Evolutionary conservation across 2,329 filamentous ascomycete genomes (phyloP).

Genomic region (Curvularia verruculosa): DNA sequence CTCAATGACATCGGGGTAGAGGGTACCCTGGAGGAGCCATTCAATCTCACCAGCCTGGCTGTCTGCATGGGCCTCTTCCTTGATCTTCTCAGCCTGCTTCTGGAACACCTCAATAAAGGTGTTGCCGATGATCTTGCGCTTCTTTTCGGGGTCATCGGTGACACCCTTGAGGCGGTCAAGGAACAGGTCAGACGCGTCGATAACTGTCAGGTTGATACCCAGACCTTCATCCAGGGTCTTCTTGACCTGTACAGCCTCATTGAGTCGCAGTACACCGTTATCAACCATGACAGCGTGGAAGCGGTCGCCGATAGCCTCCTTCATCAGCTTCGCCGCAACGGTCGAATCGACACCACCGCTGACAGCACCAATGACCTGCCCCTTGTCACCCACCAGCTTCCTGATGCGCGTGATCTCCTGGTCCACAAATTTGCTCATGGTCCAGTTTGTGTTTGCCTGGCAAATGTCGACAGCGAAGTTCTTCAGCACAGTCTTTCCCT

Average conservation of each 20-base stretch:
- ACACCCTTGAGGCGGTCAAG: slow-evolving; percentile 77
- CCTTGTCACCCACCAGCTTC: slow-evolving; percentile 78
- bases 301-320: slow-evolving; percentile 81
- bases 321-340: slow-evolving; percentile 84
- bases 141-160: slow-evolving; percentile 76
- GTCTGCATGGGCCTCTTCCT: slow-evolving; percentile 71
- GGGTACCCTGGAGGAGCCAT: slow-evolving; percentile 86
- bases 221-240: slow-evolving; percentile 78
- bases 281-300: slow-evolving; percentile 87
- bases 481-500: slow-evolving; percentile 71
- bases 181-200: slow-evolving; percentile 80
- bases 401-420: slow-evolving; percentile 82
- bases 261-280: slow-evolving; percentile 82
- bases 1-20: slow-evolving; percentile 78
- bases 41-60: slow-evolving; percentile 75
- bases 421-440: slow-evolving; percentile 81
- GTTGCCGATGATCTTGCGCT: slow-evolving; percentile 87
- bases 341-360: slow-evolving; percentile 89
- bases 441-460: slow-evolving; percentile 77
- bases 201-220: slow-evolving; percentile 87
- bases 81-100: slow-evolving; percentile 75
- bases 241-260: slow-evolving; percentile 84
- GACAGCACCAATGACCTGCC: slow-evolving; percentile 80
- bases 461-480: slow-evolving; percentile 91
- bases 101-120: slow-evolving; percentile 86